These are phyloP conservation scores for Friedmanniomyces endolithicus DNA, from an alignment of 495 filamentous ascomycete genomes.

Conservation along the genomic window DNA sequence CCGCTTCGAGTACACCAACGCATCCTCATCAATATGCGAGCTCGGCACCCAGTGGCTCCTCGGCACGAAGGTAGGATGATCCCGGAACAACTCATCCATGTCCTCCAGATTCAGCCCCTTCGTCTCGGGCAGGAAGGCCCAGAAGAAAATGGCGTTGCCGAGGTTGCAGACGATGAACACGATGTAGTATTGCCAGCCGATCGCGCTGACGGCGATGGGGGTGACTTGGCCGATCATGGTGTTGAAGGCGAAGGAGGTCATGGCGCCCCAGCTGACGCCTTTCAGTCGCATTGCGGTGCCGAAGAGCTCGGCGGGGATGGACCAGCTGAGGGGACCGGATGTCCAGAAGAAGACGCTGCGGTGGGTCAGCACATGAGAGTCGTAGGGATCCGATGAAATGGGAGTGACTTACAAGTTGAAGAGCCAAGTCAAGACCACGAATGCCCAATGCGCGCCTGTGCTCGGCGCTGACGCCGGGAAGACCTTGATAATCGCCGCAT, in stretches of 20 bases:
- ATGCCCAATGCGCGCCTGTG: slow-evolving; percentile 22
- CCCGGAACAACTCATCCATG: slow-evolving; percentile 27
- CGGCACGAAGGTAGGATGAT: slow-evolving; percentile 21
- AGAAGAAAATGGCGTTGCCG: slow-evolving; percentile 26
- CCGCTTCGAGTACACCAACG: slow-evolving; percentile 9
- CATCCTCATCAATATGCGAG: slow-evolving; percentile 16
- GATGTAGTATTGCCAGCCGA: slow-evolving; percentile 25
- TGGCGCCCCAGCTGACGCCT: slow-evolving; percentile 20
- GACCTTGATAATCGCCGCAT: slow-evolving; percentile 15
- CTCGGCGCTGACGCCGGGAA: slow-evolving; percentile 14
- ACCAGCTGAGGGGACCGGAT: slow-evolving; percentile 22
- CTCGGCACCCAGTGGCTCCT: slow-evolving; percentile 19
- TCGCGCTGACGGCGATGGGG: slow-evolving; percentile 18
- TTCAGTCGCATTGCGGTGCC: slow-evolving; percentile 20
- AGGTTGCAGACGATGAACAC: slow-evolving; percentile 24
- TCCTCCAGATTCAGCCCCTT: slow-evolving; percentile 28
- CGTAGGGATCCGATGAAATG: too few relatives aligned
- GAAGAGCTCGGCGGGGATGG: slow-evolving; percentile 24
- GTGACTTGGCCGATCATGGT: slow-evolving; percentile 28
- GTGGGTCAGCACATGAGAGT: too few relatives aligned
- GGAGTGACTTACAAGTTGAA: slow-evolving; percentile 13
- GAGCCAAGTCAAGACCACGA: slow-evolving; percentile 23
- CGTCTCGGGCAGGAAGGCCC: slow-evolving; percentile 29
- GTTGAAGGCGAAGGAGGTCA: slow-evolving; percentile 27
- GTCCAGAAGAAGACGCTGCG: slow-evolving; percentile 17